Percentiles rank a stretch among this genome's conserved stretches.
phyloP scores from a whole-genome alignment of 1,284 basidiomycete genomes.

The Gymnopus androsaceus region DNA sequence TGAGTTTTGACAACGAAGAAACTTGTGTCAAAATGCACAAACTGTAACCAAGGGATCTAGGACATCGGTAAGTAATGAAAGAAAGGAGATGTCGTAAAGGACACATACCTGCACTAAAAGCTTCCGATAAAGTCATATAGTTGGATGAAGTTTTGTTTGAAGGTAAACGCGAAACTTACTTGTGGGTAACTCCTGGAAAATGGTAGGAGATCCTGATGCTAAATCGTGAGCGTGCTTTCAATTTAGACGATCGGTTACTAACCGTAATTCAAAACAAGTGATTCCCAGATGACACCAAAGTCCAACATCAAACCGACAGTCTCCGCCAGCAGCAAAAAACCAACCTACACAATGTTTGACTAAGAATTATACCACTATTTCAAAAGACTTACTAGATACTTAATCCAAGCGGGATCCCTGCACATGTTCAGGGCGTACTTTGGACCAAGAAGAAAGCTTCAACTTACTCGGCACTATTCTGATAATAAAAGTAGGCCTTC shows the following conservation, averaged over 20 bases:
- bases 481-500: slow-evolving; percentile 32
- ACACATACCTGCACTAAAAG: not conserved
- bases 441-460: not conserved
- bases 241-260: not conserved
- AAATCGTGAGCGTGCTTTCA: not conserved
- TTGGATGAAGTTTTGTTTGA: not conserved
- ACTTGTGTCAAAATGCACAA: not conserved
- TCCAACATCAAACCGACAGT: slow-evolving; percentile 30
- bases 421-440: not conserved
- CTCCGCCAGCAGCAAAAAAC: slow-evolving; percentile 30
- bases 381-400: slow-evolving; percentile 19
- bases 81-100: not conserved
- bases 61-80: not conserved
- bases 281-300: slow-evolving; percentile 34
- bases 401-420: slow-evolving; percentile 30
- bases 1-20: not conserved
- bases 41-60: slow-evolving; percentile 12
- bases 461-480: slow-evolving; percentile 30
- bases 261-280: slow-evolving; percentile 34
- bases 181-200: not conserved
- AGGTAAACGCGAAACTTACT: not conserved
- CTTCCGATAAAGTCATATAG: not conserved
- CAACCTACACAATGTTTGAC: slow-evolving; percentile 20
- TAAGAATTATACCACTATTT: not conserved
- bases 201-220: not conserved